Evolutionary conservation across 345 rosid genomes (phyloP), one percentile per base, ranked within the genome.

Genomic region (Citrus glauca): DNA sequence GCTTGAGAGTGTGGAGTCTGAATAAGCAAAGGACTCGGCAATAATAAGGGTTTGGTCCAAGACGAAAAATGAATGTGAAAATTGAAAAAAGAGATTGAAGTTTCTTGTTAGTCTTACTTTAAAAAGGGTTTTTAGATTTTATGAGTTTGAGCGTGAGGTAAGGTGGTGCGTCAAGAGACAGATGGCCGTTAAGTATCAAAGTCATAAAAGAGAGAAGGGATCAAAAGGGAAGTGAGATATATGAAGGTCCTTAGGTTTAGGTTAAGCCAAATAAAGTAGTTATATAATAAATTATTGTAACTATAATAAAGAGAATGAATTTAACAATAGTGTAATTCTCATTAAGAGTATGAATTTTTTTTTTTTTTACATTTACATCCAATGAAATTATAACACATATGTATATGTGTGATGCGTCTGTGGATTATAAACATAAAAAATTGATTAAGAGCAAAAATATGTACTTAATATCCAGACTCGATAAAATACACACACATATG

Each of bases 81-180:
- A 73, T 80, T 14, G 30, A 20, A 3, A 28, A 27, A 27, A 57
- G 66, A 27, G 11, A 37, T 24, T 17, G 11, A 40, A 27, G 25
- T 16, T 60, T 5, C 33, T 64, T 2, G 22, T 5, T 57, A 33
- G n/a, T 64, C 50, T 45, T 3, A 11, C 50, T 45, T 45, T 13
- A 45, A 45, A 45, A 45, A 13, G 50, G 16, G 17, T 53, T 16
- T 53, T 16, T 17, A 17, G 57, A 53, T 53, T 53, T 53, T 1
- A 53, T 16, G 57, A 7, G 60, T 27, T 6, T 50, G 76, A 2
- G 35, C 16, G 13, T 83, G 83, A 81, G 78, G 86, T 86, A 77
- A 86, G 86, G 74, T 77, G 59, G 72, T 83, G 86, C 86, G 86
- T 86, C 88, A 79, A 86, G 10, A 32, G 74, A 83, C 86, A 79